phyloP scores from a whole-genome alignment of 768 basidiomycete species.

The Boletus pseudopeckii region DNA sequence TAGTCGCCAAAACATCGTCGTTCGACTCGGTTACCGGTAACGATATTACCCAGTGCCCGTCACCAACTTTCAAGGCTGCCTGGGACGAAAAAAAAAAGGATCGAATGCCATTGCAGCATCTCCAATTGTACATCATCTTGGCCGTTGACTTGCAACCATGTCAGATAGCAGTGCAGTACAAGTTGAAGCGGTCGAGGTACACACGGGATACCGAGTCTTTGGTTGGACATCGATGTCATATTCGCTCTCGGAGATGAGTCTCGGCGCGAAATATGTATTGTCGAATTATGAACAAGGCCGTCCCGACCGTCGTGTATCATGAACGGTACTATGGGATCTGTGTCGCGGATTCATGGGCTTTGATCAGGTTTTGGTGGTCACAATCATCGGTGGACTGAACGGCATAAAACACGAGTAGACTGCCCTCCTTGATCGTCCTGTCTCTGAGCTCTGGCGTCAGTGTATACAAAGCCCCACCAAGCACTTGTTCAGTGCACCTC shows the following conservation, averaged over 20 bases:
- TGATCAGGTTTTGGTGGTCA: background rate
- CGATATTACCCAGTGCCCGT: too few species aligned
- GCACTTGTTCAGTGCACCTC: too few species aligned
- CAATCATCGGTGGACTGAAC: background rate
- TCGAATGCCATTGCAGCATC: background rate
- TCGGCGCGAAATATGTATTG: too few species aligned
- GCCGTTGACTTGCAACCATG: too few species aligned
- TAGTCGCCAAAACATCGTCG: background rate
- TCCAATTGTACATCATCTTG: background rate
- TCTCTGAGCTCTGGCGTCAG: too few species aligned
- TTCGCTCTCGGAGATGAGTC: too few species aligned
- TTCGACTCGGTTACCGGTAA: background rate
- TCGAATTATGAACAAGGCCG: too few species aligned
- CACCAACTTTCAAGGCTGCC: background rate
- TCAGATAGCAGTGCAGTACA: too few species aligned
- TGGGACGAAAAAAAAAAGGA: background rate
- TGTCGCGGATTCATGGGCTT: background rate
- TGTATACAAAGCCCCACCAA: too few species aligned
- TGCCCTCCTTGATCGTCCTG: background rate
- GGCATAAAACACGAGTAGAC: background rate
- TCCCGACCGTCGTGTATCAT: background rate
- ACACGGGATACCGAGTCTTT: too few species aligned
- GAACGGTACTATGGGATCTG: background rate
- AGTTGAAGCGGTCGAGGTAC: too few species aligned
- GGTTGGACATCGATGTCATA: too few species aligned